These are phyloP conservation scores for Coniella lustricola DNA, from an alignment of 2,329 filamentous ascomycete species.

Conservation along the genomic window DNA sequence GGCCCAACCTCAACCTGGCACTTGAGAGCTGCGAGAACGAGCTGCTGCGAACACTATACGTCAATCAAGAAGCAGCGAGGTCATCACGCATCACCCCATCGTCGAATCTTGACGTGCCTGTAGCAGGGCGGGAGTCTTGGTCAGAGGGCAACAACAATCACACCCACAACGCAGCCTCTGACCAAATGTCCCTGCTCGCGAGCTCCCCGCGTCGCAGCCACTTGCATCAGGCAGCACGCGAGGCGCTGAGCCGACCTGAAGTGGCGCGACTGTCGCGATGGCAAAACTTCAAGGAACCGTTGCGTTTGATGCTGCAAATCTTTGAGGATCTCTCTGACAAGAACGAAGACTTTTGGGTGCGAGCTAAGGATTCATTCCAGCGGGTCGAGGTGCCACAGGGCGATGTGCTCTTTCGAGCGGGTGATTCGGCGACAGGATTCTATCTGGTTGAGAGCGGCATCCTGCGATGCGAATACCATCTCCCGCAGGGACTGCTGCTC, in stretches of 20 bases:
- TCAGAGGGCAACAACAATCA: constrained; percentile 37
- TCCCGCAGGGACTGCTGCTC: constrained; percentile 81
- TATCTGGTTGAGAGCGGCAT: constrained; percentile 88
- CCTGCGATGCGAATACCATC: constrained; percentile 79
- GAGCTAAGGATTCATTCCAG: constrained; percentile 66
- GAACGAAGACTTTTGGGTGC: constrained; percentile 95
- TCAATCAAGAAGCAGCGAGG: constrained; percentile 55
- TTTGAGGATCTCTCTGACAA: constrained; percentile 80
- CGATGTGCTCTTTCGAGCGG: constrained; percentile 68
- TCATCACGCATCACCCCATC: constrained; percentile 36
- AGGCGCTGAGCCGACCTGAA: constrained; percentile 63
- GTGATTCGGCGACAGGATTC: constrained; percentile 73
- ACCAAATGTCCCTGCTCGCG: constrained; percentile 40
- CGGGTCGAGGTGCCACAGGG: constrained; percentile 61
- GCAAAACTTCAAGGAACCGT: constrained; percentile 81
- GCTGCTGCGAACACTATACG: constrained; percentile 73
- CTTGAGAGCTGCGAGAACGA: constrained; percentile 94
- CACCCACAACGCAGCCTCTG: constrained; percentile 33
- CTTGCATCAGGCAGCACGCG: constrained; percentile 69
- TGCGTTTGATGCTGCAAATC: constrained; percentile 88
- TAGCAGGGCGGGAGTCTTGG: too few species aligned
- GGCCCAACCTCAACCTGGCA: constrained; percentile 86
- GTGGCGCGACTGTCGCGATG: constrained; percentile 58
- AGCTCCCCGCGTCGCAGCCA: constrained; percentile 77
- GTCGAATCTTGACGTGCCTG: constrained; percentile 43